These are phyloP conservation scores for Pulveroboletus sp. DNA, from an alignment of 768 basidiomycete species.

Conservation along the genomic window DNA sequence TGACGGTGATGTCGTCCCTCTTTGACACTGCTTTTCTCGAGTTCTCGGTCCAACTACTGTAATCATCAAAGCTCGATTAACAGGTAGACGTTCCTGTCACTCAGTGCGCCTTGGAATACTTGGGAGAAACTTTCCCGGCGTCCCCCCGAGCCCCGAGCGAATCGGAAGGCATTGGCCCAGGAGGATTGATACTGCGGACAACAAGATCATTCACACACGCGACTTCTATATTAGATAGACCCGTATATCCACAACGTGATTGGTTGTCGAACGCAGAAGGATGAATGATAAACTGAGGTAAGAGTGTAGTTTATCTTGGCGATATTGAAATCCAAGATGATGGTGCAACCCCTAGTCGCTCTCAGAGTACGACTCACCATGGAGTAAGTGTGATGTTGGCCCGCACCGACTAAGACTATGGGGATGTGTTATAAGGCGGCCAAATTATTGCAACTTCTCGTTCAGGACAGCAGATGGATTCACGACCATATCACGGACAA, in stretches of 20 bases:
- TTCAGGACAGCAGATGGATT: constrained; percentile 11
- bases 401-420: constrained; percentile 47
- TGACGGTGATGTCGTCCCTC: too few relatives aligned
- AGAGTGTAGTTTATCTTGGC: constrained; percentile 9
- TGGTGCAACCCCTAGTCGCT: not conserved
- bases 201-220: too few relatives aligned
- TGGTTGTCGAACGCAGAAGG: constrained; percentile 17
- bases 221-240: too few relatives aligned
- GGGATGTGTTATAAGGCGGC: constrained; percentile 39
- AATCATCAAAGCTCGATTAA: too few relatives aligned
- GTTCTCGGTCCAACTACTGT: too few relatives aligned
- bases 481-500: constrained; percentile 57
- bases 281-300: constrained; percentile 13
- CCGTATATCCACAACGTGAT: not conserved
- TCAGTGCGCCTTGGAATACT: too few relatives aligned
- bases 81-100: too few relatives aligned
- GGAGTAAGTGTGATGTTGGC: constrained; percentile 52
- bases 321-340: constrained; percentile 8
- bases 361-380: constrained; percentile 37
- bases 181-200: too few relatives aligned
- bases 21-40: too few relatives aligned
- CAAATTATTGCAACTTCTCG: constrained; percentile 39
- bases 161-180: too few relatives aligned
- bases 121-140: too few relatives aligned
- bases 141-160: too few relatives aligned